Evolutionary conservation across 225 moss, liverwort and hornwort genomes (phyloP).

Genomic region (Ulota crispa): DNA sequence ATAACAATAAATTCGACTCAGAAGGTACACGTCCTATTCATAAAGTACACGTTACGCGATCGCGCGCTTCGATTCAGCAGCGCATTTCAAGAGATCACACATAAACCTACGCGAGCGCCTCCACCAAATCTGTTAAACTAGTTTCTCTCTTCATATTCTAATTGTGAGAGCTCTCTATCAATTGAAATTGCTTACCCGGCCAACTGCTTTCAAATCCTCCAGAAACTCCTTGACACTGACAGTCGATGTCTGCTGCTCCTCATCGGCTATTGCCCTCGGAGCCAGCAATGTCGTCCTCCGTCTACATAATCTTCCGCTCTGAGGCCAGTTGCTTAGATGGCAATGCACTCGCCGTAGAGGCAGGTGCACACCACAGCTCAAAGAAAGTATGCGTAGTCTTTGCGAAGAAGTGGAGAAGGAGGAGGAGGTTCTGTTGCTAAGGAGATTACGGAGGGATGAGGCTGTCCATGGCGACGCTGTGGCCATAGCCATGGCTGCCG

Average conservation of each 20-base stretch:
- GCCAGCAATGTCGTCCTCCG: background rate
- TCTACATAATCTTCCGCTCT: background rate
- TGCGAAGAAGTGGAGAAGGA: background rate
- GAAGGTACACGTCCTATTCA: background rate
- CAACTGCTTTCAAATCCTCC: conserved; percentile 50
- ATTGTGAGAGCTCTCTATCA: background rate
- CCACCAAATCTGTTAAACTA: background rate
- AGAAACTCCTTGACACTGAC: conserved; percentile 45
- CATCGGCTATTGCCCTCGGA: conserved; percentile 9
- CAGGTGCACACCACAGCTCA: background rate
- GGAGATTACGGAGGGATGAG: background rate
- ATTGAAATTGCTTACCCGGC: conserved; percentile 35
- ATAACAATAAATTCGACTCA: background rate
- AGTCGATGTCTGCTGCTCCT: conserved; percentile 12
- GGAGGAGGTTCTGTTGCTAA: background rate
- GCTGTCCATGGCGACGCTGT: conserved; percentile 14
- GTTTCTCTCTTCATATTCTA: background rate
- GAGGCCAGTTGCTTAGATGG: background rate
- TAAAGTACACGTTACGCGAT: background rate
- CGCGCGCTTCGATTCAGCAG: background rate
- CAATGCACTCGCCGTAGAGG: background rate
- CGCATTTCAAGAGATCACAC: background rate
- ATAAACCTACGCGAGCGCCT: background rate
- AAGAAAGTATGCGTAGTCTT: background rate
- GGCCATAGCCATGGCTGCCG: conserved; percentile 36